A percentile compares a stretch with the other conserved stretches of the same genome.
Conservation (phyloP, 164 flowering plant genomes). For the Tetracentron sinense region DNA sequence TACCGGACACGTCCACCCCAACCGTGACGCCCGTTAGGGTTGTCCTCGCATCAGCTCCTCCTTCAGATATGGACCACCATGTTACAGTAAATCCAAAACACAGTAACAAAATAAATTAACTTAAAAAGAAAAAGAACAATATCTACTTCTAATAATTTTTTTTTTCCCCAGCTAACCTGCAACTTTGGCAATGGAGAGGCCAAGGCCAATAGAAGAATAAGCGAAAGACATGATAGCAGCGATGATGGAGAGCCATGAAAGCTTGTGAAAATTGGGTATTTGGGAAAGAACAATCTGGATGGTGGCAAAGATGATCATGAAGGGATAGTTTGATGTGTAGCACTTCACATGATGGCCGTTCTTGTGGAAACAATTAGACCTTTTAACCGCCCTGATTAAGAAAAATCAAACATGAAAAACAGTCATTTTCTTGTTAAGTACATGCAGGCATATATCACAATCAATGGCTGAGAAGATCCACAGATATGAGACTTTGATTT, state of each 20-base stretch:
- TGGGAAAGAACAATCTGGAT: slow-evolving; percentile 47
- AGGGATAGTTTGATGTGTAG: slow-evolving; percentile 29
- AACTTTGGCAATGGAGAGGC: slow-evolving; percentile 46
- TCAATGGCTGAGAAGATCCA: neutral
- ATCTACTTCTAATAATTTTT: neutral
- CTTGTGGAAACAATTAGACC: slow-evolving; percentile 48
- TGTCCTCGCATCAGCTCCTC: slow-evolving; percentile 44
- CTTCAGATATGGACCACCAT: slow-evolving; percentile 14
- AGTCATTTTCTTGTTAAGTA: too few relatives aligned
- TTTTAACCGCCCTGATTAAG: slow-evolving; percentile 43
- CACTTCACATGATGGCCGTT: slow-evolving; percentile 39
- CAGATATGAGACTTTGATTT: neutral
- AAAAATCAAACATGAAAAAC: neutral
- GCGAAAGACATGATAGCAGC: slow-evolving; percentile 74
- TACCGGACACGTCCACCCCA: slow-evolving; percentile 64
- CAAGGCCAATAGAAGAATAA: slow-evolving; percentile 58
- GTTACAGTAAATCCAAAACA: too few relatives aligned
- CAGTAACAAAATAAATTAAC: neutral
- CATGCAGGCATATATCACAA: too few relatives aligned
- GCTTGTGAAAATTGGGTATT: slow-evolving; percentile 59
- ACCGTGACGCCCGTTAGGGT: slow-evolving; percentile 58
- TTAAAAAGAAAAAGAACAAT: neutral
- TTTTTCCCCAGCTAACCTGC: slow-evolving; percentile 27
- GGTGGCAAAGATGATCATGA: slow-evolving; percentile 41
- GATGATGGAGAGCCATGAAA: slow-evolving; percentile 49